Conservation (phyloP, 1,284 basidiomycete genomes). For the Trametes pubescens region DNA sequence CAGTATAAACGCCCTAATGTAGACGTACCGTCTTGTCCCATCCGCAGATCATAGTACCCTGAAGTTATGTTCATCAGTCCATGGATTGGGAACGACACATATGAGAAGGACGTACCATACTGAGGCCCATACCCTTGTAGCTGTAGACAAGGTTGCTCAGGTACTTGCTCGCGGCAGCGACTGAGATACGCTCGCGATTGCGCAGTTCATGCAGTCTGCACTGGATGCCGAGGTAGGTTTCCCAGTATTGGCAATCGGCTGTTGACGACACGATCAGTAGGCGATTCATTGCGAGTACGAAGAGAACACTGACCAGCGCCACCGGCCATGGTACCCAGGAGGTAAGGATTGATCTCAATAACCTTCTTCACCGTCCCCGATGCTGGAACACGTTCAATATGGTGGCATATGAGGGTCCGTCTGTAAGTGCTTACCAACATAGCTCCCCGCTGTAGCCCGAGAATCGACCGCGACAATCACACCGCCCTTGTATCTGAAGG, state of each 20-base stretch:
- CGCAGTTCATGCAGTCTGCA: conserved; percentile 97
- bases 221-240: conserved; percentile 98
- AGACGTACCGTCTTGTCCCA: conserved; percentile 96
- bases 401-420: background rate
- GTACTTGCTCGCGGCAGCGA: conserved; percentile 98
- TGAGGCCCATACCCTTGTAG: conserved; percentile 99
- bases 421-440: conserved; percentile 75
- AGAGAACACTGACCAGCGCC: conserved; percentile 79
- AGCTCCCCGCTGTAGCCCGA: conserved; percentile 95
- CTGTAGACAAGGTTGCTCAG: conserved; percentile 97
- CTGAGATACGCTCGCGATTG: conserved; percentile 97
- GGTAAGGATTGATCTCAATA: conserved; percentile 99
- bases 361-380: conserved; percentile 98
- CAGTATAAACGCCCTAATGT: background rate
- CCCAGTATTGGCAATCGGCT: conserved; percentile 97
- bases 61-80: background rate
- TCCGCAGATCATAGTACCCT: conserved; percentile 99
- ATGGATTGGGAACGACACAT: background rate
- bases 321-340: conserved; percentile 99
- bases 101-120: conserved; percentile 76
- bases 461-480: conserved; percentile 99
- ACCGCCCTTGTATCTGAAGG: conserved; percentile 96
- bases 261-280: conserved; percentile 17
- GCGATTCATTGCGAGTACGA: conserved; percentile 12
- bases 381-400: conserved; percentile 55